phyloP scores from a whole-genome alignment of 208 protist species.

The Leptomonas pyrrhocoris region DNA sequence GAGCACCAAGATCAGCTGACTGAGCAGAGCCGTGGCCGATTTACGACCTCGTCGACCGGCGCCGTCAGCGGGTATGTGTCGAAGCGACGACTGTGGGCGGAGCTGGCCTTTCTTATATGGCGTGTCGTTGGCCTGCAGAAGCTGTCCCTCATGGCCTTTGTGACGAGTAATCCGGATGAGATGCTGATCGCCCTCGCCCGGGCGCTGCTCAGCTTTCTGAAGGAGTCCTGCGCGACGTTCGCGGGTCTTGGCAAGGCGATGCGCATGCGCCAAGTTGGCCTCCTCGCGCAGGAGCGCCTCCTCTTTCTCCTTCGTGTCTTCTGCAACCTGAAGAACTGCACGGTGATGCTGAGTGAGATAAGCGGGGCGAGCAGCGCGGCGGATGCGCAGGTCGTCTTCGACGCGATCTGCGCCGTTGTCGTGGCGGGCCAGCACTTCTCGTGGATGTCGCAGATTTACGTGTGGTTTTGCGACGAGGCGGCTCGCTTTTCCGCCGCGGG shows the following conservation, averaged over 20 bases:
- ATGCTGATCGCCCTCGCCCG: constrained; percentile 41
- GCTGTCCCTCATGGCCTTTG: constrained; percentile 57
- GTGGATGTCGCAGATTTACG: constrained; percentile 60
- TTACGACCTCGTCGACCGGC: neutral
- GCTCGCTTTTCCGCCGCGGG: constrained; percentile 23
- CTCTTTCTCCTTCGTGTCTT: constrained; percentile 63
- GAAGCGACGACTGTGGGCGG: constrained; percentile 67
- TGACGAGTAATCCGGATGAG: constrained; percentile 37
- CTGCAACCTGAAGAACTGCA: constrained; percentile 49
- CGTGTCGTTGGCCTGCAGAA: constrained; percentile 61
- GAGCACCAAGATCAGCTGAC: constrained; percentile 25
- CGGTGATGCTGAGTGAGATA: constrained; percentile 46
- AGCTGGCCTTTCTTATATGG: constrained; percentile 68
- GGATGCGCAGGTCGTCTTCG: constrained; percentile 13
- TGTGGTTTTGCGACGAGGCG: constrained; percentile 60
- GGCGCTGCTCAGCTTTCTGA: constrained; percentile 55
- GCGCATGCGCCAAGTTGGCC: constrained; percentile 37
- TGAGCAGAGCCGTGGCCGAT: neutral
- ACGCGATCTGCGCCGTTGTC: constrained; percentile 36
- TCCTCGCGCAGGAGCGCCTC: constrained; percentile 49
- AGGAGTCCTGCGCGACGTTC: constrained; percentile 26
- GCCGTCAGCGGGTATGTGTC: neutral
- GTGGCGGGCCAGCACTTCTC: constrained; percentile 34
- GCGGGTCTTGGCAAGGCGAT: constrained; percentile 12
- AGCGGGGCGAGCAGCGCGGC: constrained; percentile 11